Evolutionary conservation across 2,329 filamentous ascomycete genomes (phyloP), one percentile per base, ranked within the genome.

Genomic region (Pyrenochaeta sp.): DNA sequence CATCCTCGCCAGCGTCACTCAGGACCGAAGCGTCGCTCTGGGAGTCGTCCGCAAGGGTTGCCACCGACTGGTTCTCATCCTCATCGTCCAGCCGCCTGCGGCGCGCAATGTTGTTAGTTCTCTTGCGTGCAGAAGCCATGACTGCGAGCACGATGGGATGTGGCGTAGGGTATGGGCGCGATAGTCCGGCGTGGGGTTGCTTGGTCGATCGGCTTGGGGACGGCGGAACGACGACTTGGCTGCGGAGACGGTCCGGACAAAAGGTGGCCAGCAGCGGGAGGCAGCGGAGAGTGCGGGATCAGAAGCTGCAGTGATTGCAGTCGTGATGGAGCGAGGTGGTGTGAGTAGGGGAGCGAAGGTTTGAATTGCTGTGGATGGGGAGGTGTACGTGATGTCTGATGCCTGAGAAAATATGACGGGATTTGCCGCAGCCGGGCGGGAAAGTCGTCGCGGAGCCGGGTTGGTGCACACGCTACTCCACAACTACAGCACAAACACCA

Each of bases 21-120:
- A 81, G 78, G 18, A 80, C 75, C 11, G 86, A 87, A 32, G 79
- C 82, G 70, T 88, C 86, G 71, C 85, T 88, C 74, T 87, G 77
- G 35, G 86, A 88, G 69, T 88, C 86, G 62, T 87, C 85, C 45
- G 83, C 82, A 51, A 83, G 62, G 49, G 78, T 83, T 45, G 78
- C 78, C 55, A 83, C 70, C 29, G 73, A 74, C 46, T 58, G 60
- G 53, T 65, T 73, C 56, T 77, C 73, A 49, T 70, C 72, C 45
- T 78, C 75, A 42, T 77, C 75, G 45, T 76, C 75, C 39, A 75
- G 66, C 46, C 74, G 67, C 63, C 75, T 58, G 58, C 75, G 74
- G 57, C 74, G 72, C 54, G 71, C 67, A 50, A 77, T 62, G 60
- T 68, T 64, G 60, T 63, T 70, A 35, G 68, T 65, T 55, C 66